These are phyloP conservation scores for Aeschynomene evenia DNA, from an alignment of 306 rosid species.

Conservation along the genomic window DNA sequence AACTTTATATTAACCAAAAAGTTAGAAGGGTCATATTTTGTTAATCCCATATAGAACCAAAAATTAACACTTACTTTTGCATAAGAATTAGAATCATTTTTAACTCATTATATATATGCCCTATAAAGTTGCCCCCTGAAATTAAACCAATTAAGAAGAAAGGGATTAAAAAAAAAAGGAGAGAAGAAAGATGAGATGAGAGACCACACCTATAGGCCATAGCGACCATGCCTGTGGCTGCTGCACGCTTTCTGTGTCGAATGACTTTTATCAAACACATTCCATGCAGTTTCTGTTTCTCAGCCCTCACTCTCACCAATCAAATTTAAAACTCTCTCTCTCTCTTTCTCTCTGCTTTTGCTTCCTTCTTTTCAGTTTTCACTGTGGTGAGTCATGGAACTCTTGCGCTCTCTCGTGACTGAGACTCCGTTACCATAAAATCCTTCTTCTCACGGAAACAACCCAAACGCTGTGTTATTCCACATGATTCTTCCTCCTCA, in stretches of 20 bases:
- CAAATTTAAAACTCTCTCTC: conserved; percentile 4
- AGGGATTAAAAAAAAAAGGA: background rate
- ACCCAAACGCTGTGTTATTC: background rate
- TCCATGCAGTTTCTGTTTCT: conserved; percentile 36
- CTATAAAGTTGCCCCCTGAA: background rate
- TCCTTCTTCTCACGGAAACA: background rate
- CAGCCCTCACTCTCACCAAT: background rate
- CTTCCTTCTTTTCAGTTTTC: background rate
- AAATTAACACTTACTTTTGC: background rate
- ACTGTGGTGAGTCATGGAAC: conserved; percentile 27
- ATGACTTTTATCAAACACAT: conserved; percentile 35
- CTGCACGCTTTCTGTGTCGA: conserved; percentile 31
- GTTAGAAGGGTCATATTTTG: background rate
- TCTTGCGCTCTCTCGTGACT: conserved; percentile 40
- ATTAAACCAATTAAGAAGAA: background rate
- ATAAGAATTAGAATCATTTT: background rate
- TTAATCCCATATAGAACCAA: no score
- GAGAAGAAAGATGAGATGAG: conserved; percentile 19
- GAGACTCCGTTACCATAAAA: conserved; percentile 36
- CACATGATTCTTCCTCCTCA: conserved; percentile 9
- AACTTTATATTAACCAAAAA: background rate
- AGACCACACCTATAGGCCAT: conserved; percentile 19
- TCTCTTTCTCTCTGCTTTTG: conserved; percentile 14
- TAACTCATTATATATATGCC: background rate
- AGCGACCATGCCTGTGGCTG: conserved; percentile 15